Percentiles rank a stretch among this genome's conserved stretches.
phyloP scores from a whole-genome alignment of 345 rosid species.

The Boechera divaricarpa region DNA sequence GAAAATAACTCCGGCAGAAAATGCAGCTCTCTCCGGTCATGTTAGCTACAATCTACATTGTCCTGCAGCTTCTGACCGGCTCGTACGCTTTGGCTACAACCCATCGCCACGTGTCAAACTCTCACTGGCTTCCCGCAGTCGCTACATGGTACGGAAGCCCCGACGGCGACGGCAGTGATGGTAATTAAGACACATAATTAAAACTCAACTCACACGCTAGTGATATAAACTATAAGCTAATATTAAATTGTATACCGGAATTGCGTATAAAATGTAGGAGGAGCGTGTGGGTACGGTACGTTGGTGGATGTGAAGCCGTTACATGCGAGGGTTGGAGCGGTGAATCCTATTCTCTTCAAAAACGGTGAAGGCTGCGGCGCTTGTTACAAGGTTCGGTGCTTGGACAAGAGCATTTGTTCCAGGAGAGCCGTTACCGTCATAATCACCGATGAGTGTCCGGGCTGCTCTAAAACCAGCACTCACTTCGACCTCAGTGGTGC shows the following conservation, averaged over 20 bases:
- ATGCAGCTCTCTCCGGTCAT: constrained; percentile 40
- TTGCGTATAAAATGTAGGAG: constrained; percentile 55
- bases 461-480: constrained; percentile 66
- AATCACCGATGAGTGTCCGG: constrained; percentile 92
- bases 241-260: not conserved
- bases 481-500: constrained; percentile 98
- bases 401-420: constrained; percentile 81
- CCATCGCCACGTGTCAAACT: constrained; percentile 43
- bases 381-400: constrained; percentile 84
- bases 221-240: not conserved
- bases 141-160: constrained; percentile 99
- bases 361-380: constrained; percentile 95
- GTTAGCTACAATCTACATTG: constrained; percentile 30
- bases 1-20: constrained; percentile 38
- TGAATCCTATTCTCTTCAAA: constrained; percentile 86
- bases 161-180: constrained; percentile 95
- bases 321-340: constrained; percentile 90
- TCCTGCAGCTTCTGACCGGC: constrained; percentile 26
- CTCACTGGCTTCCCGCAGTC: constrained; percentile 82
- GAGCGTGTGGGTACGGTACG: constrained; percentile 97
- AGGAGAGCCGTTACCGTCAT: constrained; percentile 87
- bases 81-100: constrained; percentile 5
- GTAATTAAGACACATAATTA: constrained; percentile 44
- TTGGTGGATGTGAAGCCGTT: constrained; percentile 91
- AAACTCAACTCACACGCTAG: not conserved